A percentile compares a stretch with the other conserved stretches of the same genome.
Conservation (phyloP, 73 alveolate species). For the Paramecium biaurelia region DNA sequence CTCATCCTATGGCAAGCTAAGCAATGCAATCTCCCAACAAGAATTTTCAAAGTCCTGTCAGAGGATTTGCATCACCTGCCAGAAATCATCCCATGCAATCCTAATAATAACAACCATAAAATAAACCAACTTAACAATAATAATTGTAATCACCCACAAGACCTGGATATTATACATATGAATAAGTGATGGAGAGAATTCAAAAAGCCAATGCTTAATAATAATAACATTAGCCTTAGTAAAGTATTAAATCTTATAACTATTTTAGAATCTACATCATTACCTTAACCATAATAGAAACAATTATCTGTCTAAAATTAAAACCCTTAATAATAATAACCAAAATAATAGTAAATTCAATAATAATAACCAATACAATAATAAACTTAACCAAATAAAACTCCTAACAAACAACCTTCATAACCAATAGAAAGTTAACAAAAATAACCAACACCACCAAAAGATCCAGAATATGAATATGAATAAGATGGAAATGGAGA, state of each 20-base stretch:
- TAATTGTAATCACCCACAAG: neutral
- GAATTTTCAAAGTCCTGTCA: neutral
- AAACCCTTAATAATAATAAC: neutral
- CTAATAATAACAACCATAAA: neutral
- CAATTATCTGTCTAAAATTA: neutral
- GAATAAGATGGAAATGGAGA: no score
- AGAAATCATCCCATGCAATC: neutral
- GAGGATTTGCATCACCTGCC: neutral
- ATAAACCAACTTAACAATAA: neutral
- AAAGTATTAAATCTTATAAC: neutral
- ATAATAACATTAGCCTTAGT: neutral
- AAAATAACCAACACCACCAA: neutral
- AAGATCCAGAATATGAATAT: neutral
- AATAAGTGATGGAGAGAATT: conserved; percentile 13
- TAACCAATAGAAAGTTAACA: neutral
- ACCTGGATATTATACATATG: neutral
- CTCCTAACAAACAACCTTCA: neutral
- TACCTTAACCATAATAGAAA: neutral
- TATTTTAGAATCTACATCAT: neutral
- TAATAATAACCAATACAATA: neutral
- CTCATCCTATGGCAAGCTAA: conserved; percentile 24
- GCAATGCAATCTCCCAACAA: neutral
- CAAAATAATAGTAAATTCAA: neutral
- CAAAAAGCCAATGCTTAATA: neutral
- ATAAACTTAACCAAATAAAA: neutral